Conservation (phyloP, 768 basidiomycete species). For the Tricholoma furcatifolium region DNA sequence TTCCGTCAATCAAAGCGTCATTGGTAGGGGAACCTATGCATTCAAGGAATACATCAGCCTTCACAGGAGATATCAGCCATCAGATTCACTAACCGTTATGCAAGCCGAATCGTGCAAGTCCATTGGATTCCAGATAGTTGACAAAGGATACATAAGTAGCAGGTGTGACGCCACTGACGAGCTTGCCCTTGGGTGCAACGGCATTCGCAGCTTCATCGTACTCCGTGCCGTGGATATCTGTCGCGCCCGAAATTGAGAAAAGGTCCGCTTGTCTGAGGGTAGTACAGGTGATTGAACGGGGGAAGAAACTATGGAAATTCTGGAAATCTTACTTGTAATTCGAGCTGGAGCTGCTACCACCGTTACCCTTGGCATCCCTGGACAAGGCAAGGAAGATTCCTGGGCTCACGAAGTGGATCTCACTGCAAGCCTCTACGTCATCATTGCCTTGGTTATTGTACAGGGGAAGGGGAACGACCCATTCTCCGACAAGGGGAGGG, state of each 20-base stretch:
- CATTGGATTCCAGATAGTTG: constrained; percentile 47
- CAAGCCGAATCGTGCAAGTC: constrained; percentile 61
- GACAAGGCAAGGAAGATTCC: constrained; percentile 59
- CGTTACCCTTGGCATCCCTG: constrained; percentile 60
- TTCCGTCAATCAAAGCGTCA: constrained; percentile 54
- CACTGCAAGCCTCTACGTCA: constrained; percentile 52
- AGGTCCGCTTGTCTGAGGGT: constrained; percentile 53
- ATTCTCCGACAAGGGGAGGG: constrained; percentile 52
- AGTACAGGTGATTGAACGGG: constrained; percentile 8
- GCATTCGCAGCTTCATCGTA: constrained; percentile 55
- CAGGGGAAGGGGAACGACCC: constrained; percentile 56
- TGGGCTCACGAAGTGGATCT: constrained; percentile 53
- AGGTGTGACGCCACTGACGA: constrained; percentile 46
- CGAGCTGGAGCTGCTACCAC: constrained; percentile 46
- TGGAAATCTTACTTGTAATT: constrained; percentile 44
- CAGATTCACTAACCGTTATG: constrained; percentile 43
- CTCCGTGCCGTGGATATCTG: constrained; percentile 56
- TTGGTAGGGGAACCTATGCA: constrained; percentile 45
- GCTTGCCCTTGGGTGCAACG: constrained; percentile 46
- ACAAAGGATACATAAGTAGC: constrained; percentile 59
- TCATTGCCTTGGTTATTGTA: constrained; percentile 36
- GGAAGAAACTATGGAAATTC: too few relatives aligned
- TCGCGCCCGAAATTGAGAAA: constrained; percentile 54
- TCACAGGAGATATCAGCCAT: background rate
- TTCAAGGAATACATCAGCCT: background rate